Conservation (phyloP, 139 green algal species). For the Tetradesmus obliquus region DNA sequence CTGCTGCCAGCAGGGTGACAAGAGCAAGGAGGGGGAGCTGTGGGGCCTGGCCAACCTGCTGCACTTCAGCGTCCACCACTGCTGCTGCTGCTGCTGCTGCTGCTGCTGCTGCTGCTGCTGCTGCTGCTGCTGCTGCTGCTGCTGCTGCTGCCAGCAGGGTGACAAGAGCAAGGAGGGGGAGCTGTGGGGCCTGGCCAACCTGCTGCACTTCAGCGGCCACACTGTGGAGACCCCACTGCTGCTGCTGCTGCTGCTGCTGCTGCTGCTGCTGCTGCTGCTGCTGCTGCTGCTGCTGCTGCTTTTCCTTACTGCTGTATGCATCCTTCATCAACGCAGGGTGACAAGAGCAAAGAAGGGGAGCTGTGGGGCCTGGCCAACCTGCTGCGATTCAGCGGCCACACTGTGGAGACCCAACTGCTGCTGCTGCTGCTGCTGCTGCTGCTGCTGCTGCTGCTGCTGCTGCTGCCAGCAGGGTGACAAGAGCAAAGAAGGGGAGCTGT, state of each 20-base stretch:
- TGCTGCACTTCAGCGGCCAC: constrained; percentile 56
- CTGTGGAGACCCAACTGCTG: constrained; percentile 14
- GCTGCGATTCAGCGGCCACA: constrained; percentile 51
- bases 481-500: constrained; percentile 68
- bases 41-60: constrained; percentile 74
- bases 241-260: not conserved
- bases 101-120: not conserved
- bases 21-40: constrained; percentile 63
- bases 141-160: constrained; percentile 41
- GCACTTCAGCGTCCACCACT: constrained; percentile 38
- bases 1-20: constrained; percentile 43
- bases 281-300: not conserved
- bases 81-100: not conserved
- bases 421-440: not conserved
- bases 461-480: constrained; percentile 44
- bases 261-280: not conserved
- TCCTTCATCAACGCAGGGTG: constrained; percentile 40
- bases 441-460: not conserved
- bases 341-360: constrained; percentile 58
- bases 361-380: constrained; percentile 75
- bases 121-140: not conserved
- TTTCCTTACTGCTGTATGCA: not conserved
- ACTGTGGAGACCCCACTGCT: constrained; percentile 17
- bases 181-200: constrained; percentile 73
- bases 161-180: constrained; percentile 56